A percentile compares a stretch with the other conserved stretches of the same genome.
These are phyloP conservation scores for Linanthus parryae DNA, from an alignment of 148 eudicot species.

Conservation along the genomic window DNA sequence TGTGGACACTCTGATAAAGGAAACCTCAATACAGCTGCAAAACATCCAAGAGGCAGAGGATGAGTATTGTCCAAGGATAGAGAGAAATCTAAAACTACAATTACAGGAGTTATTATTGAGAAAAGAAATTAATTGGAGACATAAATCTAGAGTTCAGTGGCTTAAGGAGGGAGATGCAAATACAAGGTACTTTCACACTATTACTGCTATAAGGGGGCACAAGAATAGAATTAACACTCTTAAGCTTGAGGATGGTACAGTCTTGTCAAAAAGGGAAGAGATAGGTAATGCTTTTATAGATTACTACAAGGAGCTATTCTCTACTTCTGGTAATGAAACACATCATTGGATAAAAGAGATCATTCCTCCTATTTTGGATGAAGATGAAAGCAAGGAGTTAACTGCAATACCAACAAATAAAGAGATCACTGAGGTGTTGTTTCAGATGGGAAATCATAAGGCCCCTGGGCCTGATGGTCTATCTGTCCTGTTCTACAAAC, in stretches of 20 bases:
- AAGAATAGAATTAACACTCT: neutral
- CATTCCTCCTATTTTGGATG: neutral
- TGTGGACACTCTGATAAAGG: too few relatives aligned
- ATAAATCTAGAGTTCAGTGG: neutral
- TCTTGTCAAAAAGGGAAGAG: neutral
- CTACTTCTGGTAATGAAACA: neutral
- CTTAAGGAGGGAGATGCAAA: neutral
- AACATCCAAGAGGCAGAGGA: too few relatives aligned
- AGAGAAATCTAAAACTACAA: too few relatives aligned
- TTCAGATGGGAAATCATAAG: neutral
- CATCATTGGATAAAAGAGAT: neutral
- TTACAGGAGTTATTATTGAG: too few relatives aligned
- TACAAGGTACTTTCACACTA: neutral
- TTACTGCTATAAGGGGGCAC: neutral
- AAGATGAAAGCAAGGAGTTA: too few relatives aligned
- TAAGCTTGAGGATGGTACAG: neutral
- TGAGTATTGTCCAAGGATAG: too few relatives aligned
- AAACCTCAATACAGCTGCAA: too few relatives aligned
- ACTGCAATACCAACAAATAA: too few relatives aligned
- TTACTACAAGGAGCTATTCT: neutral
- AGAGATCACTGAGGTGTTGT: neutral
- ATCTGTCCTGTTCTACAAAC: neutral
- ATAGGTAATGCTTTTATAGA: neutral
- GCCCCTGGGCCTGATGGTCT: neutral
- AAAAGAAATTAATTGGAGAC: too few relatives aligned